Percentiles rank a stretch among this genome's conserved stretches.
These are phyloP conservation scores for Hirsutella thompsonii DNA, from an alignment of 2,329 filamentous ascomycete species.

Conservation along the genomic window DNA sequence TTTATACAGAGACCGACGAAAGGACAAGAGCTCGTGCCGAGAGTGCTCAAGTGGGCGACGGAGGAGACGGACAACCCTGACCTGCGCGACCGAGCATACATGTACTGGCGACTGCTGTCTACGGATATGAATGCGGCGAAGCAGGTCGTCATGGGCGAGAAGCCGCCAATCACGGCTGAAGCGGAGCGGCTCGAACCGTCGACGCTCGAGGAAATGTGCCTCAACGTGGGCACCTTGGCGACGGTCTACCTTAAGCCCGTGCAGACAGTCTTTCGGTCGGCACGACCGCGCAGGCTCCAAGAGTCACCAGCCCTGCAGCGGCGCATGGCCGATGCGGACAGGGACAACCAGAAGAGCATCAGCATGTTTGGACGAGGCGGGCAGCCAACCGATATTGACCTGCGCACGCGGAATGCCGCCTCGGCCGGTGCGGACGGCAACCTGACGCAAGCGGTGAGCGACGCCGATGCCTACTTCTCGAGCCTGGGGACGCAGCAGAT, in stretches of 20 bases:
- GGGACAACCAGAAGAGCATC: slow-evolving; percentile 46
- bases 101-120: slow-evolving; percentile 97
- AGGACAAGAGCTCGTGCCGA: slow-evolving; percentile 83
- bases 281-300: slow-evolving; percentile 63
- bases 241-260: slow-evolving; percentile 98
- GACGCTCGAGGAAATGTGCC: slow-evolving; percentile 92
- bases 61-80: slow-evolving; percentile 99
- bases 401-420: slow-evolving; percentile 20
- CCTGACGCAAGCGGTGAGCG: slow-evolving; percentile 60
- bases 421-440: slow-evolving; percentile 25
- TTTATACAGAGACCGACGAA: slow-evolving; percentile 96
- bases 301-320: slow-evolving; percentile 81
- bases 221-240: slow-evolving; percentile 89
- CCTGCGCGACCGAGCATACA: slow-evolving; percentile 88
- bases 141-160: slow-evolving; percentile 90
- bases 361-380: slow-evolving; percentile 42
- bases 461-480: slow-evolving; percentile 84
- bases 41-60: slow-evolving; percentile 95
- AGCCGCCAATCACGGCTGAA: slow-evolving; percentile 91
- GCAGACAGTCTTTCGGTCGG: slow-evolving; percentile 88
- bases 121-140: slow-evolving; percentile 82
- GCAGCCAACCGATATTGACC: slow-evolving; percentile 36
- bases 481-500: slow-evolving; percentile 63
- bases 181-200: slow-evolving; percentile 83
- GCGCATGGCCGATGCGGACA: slow-evolving; percentile 41